phyloP scores from a whole-genome alignment of 2,329 filamentous ascomycete species.

The Verruconis gallopava region DNA sequence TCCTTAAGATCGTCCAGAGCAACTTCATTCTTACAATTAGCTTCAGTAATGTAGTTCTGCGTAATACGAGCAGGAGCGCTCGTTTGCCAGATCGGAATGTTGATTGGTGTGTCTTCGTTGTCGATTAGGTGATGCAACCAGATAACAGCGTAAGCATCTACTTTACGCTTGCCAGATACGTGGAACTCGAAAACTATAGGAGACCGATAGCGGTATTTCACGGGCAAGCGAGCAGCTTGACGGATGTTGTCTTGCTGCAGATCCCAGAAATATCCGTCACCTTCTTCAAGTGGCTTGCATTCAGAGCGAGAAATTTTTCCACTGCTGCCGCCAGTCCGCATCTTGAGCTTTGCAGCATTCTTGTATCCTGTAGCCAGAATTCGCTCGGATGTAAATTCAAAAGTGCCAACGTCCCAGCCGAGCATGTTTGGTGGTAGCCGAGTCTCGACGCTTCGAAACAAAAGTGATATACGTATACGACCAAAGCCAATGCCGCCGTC shows the following conservation, averaged over 20 bases:
- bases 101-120: conserved; percentile 61
- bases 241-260: conserved; percentile 35
- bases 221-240: conserved; percentile 59
- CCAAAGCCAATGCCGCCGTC: conserved; percentile 88
- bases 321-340: conserved; percentile 75
- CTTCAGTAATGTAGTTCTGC: conserved; percentile 83
- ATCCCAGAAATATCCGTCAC: conserved; percentile 48
- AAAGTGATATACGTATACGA: conserved; percentile 70
- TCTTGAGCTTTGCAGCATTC: conserved; percentile 52
- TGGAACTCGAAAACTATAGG: conserved; percentile 85
- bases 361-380: conserved; percentile 53
- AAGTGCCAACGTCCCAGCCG: conserved; percentile 91
- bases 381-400: conserved; percentile 65
- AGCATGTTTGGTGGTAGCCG: conserved; percentile 72
- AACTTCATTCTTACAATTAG: conserved; percentile 55
- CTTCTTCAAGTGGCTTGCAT: conserved; percentile 47
- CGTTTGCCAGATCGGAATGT: conserved; percentile 85
- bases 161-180: conserved; percentile 50
- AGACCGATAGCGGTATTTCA: conserved; percentile 80
- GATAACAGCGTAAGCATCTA: conserved; percentile 63
- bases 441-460: conserved; percentile 84
- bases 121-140: conserved; percentile 83
- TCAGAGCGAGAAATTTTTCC: conserved; percentile 53
- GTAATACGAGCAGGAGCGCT: conserved; percentile 61
- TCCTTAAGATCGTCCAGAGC: conserved; percentile 66